Evolutionary conservation across 2,329 filamentous ascomycete species (phyloP).

Genomic region (Colletotrichum euphorbiae): DNA sequence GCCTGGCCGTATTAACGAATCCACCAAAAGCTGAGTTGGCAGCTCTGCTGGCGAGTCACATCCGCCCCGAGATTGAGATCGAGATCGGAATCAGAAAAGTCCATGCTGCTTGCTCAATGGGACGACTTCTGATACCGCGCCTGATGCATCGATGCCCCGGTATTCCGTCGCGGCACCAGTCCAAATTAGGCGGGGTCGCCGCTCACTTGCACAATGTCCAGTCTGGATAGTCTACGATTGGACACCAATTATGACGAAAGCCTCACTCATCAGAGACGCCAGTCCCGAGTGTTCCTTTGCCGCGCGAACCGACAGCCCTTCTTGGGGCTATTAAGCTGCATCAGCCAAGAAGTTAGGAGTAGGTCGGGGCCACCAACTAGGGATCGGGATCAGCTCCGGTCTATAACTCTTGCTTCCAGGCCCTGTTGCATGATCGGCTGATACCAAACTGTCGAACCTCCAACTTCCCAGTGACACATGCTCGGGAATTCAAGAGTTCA

Average conservation of each 20-base stretch:
- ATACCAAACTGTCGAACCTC: background rate
- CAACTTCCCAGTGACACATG: background rate
- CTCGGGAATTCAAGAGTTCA: background rate
- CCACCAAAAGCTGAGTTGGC: constrained; percentile 29
- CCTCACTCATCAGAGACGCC: no score
- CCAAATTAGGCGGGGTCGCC: background rate
- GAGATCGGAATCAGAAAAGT: constrained; percentile 6
- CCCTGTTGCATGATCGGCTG: background rate
- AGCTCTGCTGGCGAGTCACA: constrained; percentile 24
- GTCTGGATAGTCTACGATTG: no score
- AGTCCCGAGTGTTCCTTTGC: no score
- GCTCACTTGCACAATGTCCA: no score
- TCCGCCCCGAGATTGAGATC: constrained; percentile 21
- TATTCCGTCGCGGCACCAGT: background rate
- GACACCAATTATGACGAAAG: no score
- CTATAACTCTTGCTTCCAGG: background rate
- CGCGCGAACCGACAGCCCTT: background rate
- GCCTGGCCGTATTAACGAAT: background rate
- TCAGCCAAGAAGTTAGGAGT: background rate
- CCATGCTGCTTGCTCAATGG: background rate
- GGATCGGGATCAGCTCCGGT: constrained; percentile 12
- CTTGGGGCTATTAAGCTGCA: background rate
- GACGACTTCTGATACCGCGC: background rate
- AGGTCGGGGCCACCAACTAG: background rate
- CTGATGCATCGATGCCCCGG: background rate